Evolutionary conservation across 2,329 filamentous ascomycete species (phyloP).

Genomic region (Cytospora piceicola): DNA sequence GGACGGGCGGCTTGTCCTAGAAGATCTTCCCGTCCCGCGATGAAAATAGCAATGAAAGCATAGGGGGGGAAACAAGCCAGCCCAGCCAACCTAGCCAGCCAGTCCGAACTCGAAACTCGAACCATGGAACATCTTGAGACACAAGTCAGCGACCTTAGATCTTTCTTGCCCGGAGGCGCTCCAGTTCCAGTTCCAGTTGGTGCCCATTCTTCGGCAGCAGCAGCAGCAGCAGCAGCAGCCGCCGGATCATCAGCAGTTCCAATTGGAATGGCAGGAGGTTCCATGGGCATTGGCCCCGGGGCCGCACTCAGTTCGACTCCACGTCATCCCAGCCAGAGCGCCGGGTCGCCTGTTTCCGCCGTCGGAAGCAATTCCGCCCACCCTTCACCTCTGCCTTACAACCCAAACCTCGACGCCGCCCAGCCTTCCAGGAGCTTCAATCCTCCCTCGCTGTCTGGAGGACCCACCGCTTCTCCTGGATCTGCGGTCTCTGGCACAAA

Average conservation of each 20-base stretch:
- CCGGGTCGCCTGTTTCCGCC: constrained; percentile 39
- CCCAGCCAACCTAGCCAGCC: not conserved
- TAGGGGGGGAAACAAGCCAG: not conserved
- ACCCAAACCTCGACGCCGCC: constrained; percentile 34
- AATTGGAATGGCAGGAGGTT: constrained; percentile 27
- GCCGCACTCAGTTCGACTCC: constrained; percentile 32
- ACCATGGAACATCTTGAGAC: constrained; percentile 59
- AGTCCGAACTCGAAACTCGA: constrained; percentile 1
- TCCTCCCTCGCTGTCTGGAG: constrained; percentile 1
- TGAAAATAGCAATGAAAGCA: not conserved
- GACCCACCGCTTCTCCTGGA: constrained; percentile 3
- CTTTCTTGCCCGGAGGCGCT: constrained; percentile 43
- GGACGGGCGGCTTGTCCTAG: not conserved
- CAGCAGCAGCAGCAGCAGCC: constrained; percentile 1
- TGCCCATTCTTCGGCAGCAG: constrained; percentile 33
- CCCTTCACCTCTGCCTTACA: constrained; percentile 29
- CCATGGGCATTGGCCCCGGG: constrained; percentile 21
- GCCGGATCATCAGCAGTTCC: constrained; percentile 6
- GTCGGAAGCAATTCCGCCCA: constrained; percentile 56
- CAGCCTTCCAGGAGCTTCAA: constrained; percentile 30
- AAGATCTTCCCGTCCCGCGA: not conserved
- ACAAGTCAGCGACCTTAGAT: constrained; percentile 57
- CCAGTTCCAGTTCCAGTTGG: constrained; percentile 33
- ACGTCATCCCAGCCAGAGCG: constrained; percentile 35
- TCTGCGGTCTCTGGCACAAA: constrained; percentile 34